Percentiles rank a stretch among this genome's conserved stretches.
These are phyloP conservation scores for Acidomyces sp. DNA, from an alignment of 495 filamentous ascomycete species.

Conservation along the genomic window DNA sequence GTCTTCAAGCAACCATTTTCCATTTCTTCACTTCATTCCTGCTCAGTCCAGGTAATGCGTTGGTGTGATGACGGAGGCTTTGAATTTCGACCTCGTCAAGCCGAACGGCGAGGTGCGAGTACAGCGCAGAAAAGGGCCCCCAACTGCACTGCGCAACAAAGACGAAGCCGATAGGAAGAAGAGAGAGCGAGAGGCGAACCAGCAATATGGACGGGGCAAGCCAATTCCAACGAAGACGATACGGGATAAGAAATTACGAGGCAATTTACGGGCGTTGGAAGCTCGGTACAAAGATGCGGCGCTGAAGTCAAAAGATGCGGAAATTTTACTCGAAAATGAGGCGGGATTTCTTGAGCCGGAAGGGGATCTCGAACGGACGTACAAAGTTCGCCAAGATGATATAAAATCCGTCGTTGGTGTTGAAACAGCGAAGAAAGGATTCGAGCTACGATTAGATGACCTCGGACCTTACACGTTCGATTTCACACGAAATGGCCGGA, in stretches of 20 bases:
- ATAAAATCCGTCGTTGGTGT: slow-evolving; percentile 59
- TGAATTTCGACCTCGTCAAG: slow-evolving; percentile 15
- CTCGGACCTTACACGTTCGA: slow-evolving; percentile 79
- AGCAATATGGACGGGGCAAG: slow-evolving; percentile 71
- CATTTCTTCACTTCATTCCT: no score
- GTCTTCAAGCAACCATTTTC: no score
- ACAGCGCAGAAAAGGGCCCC: slow-evolving; percentile 21
- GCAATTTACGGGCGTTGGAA: slow-evolving; percentile 66
- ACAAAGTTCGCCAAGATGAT: slow-evolving; percentile 82
- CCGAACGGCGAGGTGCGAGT: slow-evolving; percentile 13
- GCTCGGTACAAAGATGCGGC: slow-evolving; percentile 67
- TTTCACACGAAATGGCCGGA: slow-evolving; percentile 77
- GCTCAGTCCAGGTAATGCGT: no score
- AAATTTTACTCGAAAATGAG: slow-evolving; percentile 84
- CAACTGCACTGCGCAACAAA: slow-evolving; percentile 13
- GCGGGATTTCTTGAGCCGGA: slow-evolving; percentile 82
- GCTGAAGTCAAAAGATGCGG: slow-evolving; percentile 77
- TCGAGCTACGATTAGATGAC: slow-evolving; percentile 71
- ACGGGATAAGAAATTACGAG: slow-evolving; percentile 79
- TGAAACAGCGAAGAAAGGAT: slow-evolving; percentile 79
- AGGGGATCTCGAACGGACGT: slow-evolving; percentile 75
- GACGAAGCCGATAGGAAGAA: slow-evolving; percentile 22
- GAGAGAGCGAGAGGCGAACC: slow-evolving; percentile 45
- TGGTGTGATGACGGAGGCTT: slow-evolving; percentile 12
- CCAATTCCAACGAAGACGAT: slow-evolving; percentile 43